phyloP scores from a whole-genome alignment of 1,284 basidiomycete species.

The Chalciporus piperatoides region DNA sequence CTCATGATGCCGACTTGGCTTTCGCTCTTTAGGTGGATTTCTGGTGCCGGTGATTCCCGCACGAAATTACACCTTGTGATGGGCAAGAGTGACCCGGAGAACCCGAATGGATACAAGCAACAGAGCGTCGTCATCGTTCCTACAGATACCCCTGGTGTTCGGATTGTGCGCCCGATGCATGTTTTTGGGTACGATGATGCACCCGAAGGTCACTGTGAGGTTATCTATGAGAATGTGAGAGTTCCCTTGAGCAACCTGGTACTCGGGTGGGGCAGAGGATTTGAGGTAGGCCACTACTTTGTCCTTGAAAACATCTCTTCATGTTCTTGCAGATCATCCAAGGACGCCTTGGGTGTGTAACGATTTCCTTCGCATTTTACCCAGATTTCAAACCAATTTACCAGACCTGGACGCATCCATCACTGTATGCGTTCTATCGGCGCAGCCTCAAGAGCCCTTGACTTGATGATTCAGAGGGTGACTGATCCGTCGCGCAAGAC shows the following conservation, averaged over 20 bases:
- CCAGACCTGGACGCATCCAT: constrained; percentile 90
- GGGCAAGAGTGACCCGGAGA: constrained; percentile 83
- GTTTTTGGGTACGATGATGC: constrained; percentile 96
- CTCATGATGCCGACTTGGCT: constrained; percentile 11
- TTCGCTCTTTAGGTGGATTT: constrained; percentile 75
- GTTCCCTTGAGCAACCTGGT: constrained; percentile 83
- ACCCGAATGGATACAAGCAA: constrained; percentile 72
- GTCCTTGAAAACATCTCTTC: neutral
- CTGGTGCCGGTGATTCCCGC: constrained; percentile 93
- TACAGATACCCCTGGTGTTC: constrained; percentile 83
- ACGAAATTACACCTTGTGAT: constrained; percentile 90
- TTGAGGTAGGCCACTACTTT: constrained; percentile 54
- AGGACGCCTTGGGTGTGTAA: constrained; percentile 84
- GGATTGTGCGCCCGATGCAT: constrained; percentile 85
- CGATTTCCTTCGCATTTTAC: neutral
- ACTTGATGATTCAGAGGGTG: constrained; percentile 87
- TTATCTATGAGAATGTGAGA: constrained; percentile 92
- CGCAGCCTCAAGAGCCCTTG: constrained; percentile 79
- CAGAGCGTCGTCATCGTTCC: constrained; percentile 96
- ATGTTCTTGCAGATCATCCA: constrained; percentile 75
- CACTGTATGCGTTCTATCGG: constrained; percentile 99
- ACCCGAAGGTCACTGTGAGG: constrained; percentile 93
- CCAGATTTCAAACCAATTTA: constrained; percentile 8
- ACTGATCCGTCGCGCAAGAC: constrained; percentile 89
- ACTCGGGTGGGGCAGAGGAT: constrained; percentile 90